Evolutionary conservation across 1,139 yeast genomes (phyloP), one percentile per base, ranked within the genome.

Genomic region (Yamadazyma taylorii): DNA sequence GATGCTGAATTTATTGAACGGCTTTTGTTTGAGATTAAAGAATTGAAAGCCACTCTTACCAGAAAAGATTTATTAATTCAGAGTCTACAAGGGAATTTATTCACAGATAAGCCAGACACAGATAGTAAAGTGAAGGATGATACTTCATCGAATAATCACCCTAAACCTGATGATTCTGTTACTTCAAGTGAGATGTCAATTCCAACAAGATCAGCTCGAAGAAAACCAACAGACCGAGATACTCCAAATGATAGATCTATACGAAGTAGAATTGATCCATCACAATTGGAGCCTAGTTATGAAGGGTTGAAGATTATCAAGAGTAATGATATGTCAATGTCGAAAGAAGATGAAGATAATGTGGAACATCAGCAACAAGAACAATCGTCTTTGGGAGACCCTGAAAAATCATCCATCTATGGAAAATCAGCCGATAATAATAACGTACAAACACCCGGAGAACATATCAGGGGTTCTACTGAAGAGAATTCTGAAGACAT

Each of bases 21-120:
- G 36, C 51, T 69, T 29, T 36, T 63, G 24, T 65, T 63, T 42
- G 75, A 70, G 41, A 68, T 61, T 42, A 56, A 52, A 39, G 73
- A 69, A 41, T 53, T 69, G 34, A 44, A 46, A 30, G 37, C 50
- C 3, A 39, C 41, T 2, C 15, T 48, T 8, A 36, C 32, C 12
- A 30, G 51, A 15, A 48, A 49, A 23, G 52, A 50, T 35, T 36
- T 41, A 13, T 28, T 48, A 15, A 51, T 58, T 8, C 52, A 45
- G 14, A 42, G 49, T n/a, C 50, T 60, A 29, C 55, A 52, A 33
- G 47, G 47, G 17, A 43, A 34, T 24, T 35, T 42, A 10, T 12
- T 6, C 25, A 8, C 12, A 23, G 13, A 24, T 24, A 16, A 5
- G 19, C 7, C n/a, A 9, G 30, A 12, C 12, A 24, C 5, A 6